Base-by-base conservation (phyloP, 441 rosid genomes). In the Biscutella auriculata region DNA sequence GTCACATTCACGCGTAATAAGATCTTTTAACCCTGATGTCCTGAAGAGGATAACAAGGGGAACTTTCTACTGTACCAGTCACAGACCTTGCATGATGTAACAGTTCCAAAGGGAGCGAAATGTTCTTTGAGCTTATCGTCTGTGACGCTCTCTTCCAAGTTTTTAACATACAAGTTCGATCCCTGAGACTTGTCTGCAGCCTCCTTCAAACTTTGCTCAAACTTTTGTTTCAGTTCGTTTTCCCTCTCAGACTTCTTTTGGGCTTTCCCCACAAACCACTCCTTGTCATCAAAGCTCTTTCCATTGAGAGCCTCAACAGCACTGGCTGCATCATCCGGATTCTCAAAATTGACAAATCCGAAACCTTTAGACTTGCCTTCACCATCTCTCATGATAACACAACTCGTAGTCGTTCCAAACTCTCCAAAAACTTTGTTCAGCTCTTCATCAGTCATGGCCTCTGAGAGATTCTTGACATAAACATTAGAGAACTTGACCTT, bases 301-400 rank as follows among this genome's bases (percentile, higher is more conserved):
- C 90, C 87, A 65, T 83, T 81, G 6, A 83, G 67, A 58, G 79
- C 77, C 46, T 79, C 87, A 44, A 83, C 90, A 66, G 90, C 82
- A 29, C 9, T 63, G 43, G 80, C 83, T 40, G 90, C 87, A 29
- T 76, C 87, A 44, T 77, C 87, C 1, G 74, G 33, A 73, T 63
- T 67, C 55, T 83, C 85, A 56, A 79, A 83, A 64, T 83, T 83
- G 12, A 83, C 87, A 65, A 83, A 83, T 57, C 90, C 90, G 77
- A 83, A 83, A 63, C 87, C 72, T 60, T 77, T 83, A 23, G 90
- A 83, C 59, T 81, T 81, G 12, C 90, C 90, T 53, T 81, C 87
- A 9, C 66, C 80, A 62, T 84, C 91, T 71, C 73, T 81, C 83
- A 81, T 84, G 27, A 84, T 76, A 13, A 81, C 83, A 59, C 76